Percentiles rank a stretch among this genome's conserved stretches.
phyloP scores from a whole-genome alignment of 164 flowering plant genomes.

The Vitis cinerea region DNA sequence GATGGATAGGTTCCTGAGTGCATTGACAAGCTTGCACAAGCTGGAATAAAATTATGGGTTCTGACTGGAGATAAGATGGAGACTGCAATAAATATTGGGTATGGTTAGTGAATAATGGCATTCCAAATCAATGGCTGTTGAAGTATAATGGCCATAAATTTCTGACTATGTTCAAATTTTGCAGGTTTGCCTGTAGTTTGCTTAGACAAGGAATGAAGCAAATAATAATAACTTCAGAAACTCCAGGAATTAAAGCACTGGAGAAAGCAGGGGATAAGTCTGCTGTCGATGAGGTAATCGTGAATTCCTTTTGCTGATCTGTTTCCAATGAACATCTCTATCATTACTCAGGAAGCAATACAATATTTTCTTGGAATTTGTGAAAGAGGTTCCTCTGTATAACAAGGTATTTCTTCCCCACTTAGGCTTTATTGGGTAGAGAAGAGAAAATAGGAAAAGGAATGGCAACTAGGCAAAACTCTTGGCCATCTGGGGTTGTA shows the following conservation, averaged over 20 bases:
- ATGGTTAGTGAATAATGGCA: not conserved
- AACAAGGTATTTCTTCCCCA: too few relatives aligned
- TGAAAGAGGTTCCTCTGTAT: too few relatives aligned
- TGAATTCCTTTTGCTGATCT: not conserved
- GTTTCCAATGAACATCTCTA: not conserved
- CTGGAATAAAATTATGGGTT: constrained; percentile 75
- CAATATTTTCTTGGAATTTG: too few relatives aligned
- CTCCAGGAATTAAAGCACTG: constrained; percentile 34
- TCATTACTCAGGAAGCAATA: too few relatives aligned
- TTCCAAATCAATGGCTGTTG: not conserved
- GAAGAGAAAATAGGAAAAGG: too few relatives aligned
- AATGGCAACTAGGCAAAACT: too few relatives aligned
- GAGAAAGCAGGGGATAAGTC: constrained; percentile 40
- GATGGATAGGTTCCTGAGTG: constrained; percentile 63
- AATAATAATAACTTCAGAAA: constrained; percentile 55
- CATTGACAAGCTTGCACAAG: constrained; percentile 71
- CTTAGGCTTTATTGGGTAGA: too few relatives aligned
- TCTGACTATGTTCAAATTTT: constrained; percentile 7
- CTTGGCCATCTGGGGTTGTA: too few relatives aligned
- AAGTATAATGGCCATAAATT: not conserved
- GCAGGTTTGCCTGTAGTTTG: constrained; percentile 73
- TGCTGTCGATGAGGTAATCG: constrained; percentile 27
- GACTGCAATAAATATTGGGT: constrained; percentile 80
- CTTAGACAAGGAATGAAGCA: constrained; percentile 76
- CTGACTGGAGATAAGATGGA: constrained; percentile 85